Base-by-base conservation (phyloP, 805 yeast genomes). In the Candida argentea region DNA sequence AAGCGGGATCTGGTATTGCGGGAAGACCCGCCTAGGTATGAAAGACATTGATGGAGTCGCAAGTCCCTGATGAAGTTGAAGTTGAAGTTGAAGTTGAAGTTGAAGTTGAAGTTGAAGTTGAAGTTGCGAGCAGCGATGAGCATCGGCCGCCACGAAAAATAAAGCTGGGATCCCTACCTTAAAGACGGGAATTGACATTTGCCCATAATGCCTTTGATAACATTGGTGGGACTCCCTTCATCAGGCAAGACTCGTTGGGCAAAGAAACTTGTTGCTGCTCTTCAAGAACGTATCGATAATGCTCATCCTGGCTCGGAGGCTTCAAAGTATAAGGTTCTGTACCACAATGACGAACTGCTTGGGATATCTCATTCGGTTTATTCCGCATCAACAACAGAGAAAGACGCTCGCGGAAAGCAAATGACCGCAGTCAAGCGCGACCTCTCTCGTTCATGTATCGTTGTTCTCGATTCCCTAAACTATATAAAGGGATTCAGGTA, bases 401-500 rank as follows among this genome's bases (percentile, higher is more conserved):
- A 89, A 43, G 66, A 79, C 15, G 75, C 84, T 1, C 65, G 97
- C 28, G 93, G 94, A 0, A 67, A 71, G 16, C 94, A 87, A 43
- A 76, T 87, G 57, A 73, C 94, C 1, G 95, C 94, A 0, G 91
- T 89, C 11, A 84, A 85, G 44, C 65, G 96, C 38, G 84, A 80
- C 37, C 52, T 91, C 3, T 64, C 81, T 2, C 66, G 76, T 22
- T 60, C 67, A 17, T 76, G 71, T 13, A 65, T 91, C 16, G 96
- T 91, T 1, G 74, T 91, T 11, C 63, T 91, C 29, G 98, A 91
- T 50, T 72, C 91, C 2, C 61, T 86, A 43, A 76, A 83, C 22
- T 91, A 91, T 49, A 91, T 91, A 43, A 91, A 91, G 48, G 98
- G 98, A 0, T 86, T 87, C 50, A 63, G 98, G 35, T 91, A 91